Evolutionary conservation across 2,329 filamentous ascomycete genomes (phyloP).

Genomic region (Hymenoscyphus repandus): DNA sequence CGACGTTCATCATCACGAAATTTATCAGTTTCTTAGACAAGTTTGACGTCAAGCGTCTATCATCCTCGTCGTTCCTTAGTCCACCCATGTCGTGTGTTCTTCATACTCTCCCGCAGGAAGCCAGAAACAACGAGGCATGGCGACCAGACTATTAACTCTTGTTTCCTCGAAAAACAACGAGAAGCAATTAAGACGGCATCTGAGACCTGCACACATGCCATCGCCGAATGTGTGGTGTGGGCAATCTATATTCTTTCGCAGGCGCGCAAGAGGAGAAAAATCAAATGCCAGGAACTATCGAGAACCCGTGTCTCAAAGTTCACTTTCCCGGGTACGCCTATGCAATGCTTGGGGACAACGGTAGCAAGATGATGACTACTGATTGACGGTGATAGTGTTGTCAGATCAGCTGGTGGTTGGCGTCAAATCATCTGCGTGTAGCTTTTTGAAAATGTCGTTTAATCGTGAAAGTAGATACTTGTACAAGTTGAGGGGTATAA

Average conservation of each 20-base stretch:
- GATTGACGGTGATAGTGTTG: slow-evolving; percentile 18
- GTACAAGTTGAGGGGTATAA: slow-evolving; percentile 25
- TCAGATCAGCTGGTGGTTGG: slow-evolving; percentile 14
- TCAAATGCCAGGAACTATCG: slow-evolving; percentile 29
- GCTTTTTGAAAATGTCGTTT: slow-evolving; percentile 28
- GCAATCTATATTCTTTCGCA: slow-evolving; percentile 31
- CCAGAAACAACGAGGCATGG: slow-evolving; percentile 1
- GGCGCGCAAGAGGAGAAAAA: slow-evolving; percentile 10
- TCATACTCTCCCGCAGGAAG: not conserved
- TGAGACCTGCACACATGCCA: slow-evolving; percentile 39
- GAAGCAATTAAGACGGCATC: slow-evolving; percentile 38
- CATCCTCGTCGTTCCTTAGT: not conserved
- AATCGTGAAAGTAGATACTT: slow-evolving; percentile 30
- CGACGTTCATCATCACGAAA: slow-evolving; percentile 3
- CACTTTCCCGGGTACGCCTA: slow-evolving; percentile 27
- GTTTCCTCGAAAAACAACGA: slow-evolving; percentile 3
- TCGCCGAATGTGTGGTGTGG: slow-evolving; percentile 30
- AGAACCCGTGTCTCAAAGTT: slow-evolving; percentile 12
- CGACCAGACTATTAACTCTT: slow-evolving; percentile 10
- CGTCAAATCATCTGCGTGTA: slow-evolving; percentile 16
- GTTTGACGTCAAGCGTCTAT: not conserved
- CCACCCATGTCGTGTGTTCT: not conserved
- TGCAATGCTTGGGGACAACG: slow-evolving; percentile 29
- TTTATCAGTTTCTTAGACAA: slow-evolving; percentile 2
- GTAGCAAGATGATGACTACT: slow-evolving; percentile 21